Conservation (phyloP, 2,329 filamentous ascomycete species). For the Magnaporthiopsis poae region DNA sequence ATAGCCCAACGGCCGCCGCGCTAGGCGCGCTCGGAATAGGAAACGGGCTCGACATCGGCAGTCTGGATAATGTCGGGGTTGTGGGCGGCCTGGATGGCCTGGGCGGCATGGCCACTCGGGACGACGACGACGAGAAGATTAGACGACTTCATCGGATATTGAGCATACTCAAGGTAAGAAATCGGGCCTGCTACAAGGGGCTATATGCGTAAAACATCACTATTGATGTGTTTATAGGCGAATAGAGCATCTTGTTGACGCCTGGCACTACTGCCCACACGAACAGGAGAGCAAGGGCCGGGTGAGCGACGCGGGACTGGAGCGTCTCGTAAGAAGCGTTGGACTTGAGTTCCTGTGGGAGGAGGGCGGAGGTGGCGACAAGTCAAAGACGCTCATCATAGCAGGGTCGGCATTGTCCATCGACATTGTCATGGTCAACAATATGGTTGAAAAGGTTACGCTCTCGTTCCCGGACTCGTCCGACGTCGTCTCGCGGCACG, state of each 20-base stretch:
- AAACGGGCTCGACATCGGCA: slow-evolving; percentile 38
- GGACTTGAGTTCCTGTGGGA: slow-evolving; percentile 59
- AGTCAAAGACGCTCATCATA: slow-evolving; percentile 48
- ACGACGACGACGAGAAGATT: slow-evolving; percentile 42
- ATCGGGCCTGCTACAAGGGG: neutral
- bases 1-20: slow-evolving; percentile 54
- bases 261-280: neutral
- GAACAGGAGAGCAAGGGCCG: slow-evolving; percentile 41
- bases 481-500: slow-evolving; percentile 49
- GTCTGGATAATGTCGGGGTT: slow-evolving; percentile 36
- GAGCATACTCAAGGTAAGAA: slow-evolving; percentile 37
- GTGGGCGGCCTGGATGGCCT: slow-evolving; percentile 37
- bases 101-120: slow-evolving; percentile 27
- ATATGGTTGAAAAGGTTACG: slow-evolving; percentile 52
- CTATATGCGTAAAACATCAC: neutral
- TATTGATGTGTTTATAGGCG: slow-evolving; percentile 8
- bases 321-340: slow-evolving; percentile 56
- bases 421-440: slow-evolving; percentile 52
- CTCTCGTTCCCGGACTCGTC: slow-evolving; percentile 53
- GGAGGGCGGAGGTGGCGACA: slow-evolving; percentile 36
- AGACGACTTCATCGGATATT: slow-evolving; percentile 45
- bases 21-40: slow-evolving; percentile 47
- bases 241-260: slow-evolving; percentile 22
- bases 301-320: slow-evolving; percentile 66
- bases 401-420: slow-evolving; percentile 52